Evolutionary conservation across 2,329 filamentous ascomycete genomes (phyloP).

Genomic region (Aspergillus thermomutatus): DNA sequence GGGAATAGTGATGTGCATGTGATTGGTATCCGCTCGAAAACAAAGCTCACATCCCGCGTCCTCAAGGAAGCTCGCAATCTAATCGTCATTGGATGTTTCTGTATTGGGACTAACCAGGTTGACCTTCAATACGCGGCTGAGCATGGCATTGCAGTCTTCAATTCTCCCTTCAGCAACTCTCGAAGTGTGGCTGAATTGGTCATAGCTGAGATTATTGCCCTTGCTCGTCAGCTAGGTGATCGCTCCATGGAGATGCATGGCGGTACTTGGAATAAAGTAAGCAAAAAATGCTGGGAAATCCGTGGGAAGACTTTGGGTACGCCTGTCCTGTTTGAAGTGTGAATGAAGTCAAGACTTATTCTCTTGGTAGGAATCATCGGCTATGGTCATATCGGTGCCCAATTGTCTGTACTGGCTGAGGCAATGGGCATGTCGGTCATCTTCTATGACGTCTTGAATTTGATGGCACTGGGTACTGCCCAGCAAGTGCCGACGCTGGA

Average conservation of each 20-base stretch:
- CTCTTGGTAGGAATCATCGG: slow-evolving; percentile 72
- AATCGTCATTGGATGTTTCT: slow-evolving; percentile 96
- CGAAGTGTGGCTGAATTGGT: slow-evolving; percentile 95
- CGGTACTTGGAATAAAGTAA: slow-evolving; percentile 98
- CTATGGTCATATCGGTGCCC: slow-evolving; percentile 95
- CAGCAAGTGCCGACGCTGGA: slow-evolving; percentile 77
- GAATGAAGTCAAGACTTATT: slow-evolving; percentile 12
- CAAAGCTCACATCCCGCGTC: slow-evolving; percentile 82
- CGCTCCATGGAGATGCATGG: slow-evolving; percentile 91
- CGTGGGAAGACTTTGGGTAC: slow-evolving; percentile 89
- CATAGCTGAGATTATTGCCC: slow-evolving; percentile 85
- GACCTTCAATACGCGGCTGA: slow-evolving; percentile 45
- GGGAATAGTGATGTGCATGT: slow-evolving; percentile 79
- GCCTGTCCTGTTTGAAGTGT: slow-evolving; percentile 14
- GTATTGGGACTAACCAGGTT: slow-evolving; percentile 78
- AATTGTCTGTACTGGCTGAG: slow-evolving; percentile 91
- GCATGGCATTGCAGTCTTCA: slow-evolving; percentile 87
- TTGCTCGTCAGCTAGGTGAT: slow-evolving; percentile 89
- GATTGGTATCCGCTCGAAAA: slow-evolving; percentile 97
- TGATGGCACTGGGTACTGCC: slow-evolving; percentile 91
- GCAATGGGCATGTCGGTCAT: slow-evolving; percentile 98
- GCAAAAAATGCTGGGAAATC: slow-evolving; percentile 94
- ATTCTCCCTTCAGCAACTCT: slow-evolving; percentile 97
- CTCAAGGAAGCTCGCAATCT: slow-evolving; percentile 88
- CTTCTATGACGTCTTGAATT: slow-evolving; percentile 90